Base-by-base conservation (phyloP, 78 protist species). In the Cavenderia fasciculata region DNA sequence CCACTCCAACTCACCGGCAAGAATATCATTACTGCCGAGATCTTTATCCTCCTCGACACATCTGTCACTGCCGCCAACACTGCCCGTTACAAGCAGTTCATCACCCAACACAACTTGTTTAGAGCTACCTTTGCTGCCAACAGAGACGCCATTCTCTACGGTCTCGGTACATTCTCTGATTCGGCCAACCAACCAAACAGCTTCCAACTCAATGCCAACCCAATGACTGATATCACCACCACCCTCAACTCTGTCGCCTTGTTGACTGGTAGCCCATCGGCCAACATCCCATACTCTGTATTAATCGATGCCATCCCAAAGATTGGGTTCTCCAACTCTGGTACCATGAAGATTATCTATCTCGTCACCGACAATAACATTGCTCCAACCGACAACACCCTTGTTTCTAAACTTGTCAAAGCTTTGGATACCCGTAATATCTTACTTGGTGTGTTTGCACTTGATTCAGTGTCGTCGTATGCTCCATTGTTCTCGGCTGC, bases 91-190 rank as follows among this genome's bases (percentile, higher is more conserved):
- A 14, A 8, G 5, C 36, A 63, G n/a, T 12, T 63, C 5, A 47
- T 11, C 25, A 1, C 76, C 31, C 19, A 33, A 38, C 14, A 25
- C 40, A 27, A n/a, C 5, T 31, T 47, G 1, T 43, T 71, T 49
- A 23, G 40, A 23, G 77, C 29, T 23, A 31, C 43, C 16, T 5
- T 56, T 21, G n/a, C 11, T 19, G 6, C 16, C 11, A 14, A 56
- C n/a, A 14, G 34, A 56, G 11, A n/a, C n/a, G n/a, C 27, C 23
- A 0, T 1, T 16, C n/a, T 34, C 27, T 23, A n/a, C 33, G 86
- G 72, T n/a, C n/a, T 75, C 19, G 86, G 86, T 75, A 21, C 23
- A 5, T 75, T 75, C 59, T 75, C 86, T 4, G 86, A 75, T 33
- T 61, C 86, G 14, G 40, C 2, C 10, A 44, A 36, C n/a, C 69